phyloP scores from a whole-genome alignment of 768 basidiomycete genomes.

The Trametes elegans region DNA sequence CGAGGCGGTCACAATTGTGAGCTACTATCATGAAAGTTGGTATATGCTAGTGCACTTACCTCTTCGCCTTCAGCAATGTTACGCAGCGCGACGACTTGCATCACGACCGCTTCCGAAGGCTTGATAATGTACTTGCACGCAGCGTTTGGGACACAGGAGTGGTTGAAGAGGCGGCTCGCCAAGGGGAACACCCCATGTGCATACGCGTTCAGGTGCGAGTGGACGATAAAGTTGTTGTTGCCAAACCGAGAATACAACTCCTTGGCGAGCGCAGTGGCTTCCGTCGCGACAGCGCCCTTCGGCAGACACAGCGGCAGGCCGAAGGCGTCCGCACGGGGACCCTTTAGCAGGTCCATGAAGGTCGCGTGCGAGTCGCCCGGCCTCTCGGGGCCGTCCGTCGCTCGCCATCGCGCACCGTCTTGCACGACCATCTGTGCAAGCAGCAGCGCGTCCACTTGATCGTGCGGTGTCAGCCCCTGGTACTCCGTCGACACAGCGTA shows the following conservation, averaged over 20 bases:
- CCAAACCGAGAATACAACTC: constrained; percentile 59
- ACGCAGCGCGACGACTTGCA: constrained; percentile 66
- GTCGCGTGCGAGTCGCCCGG: background rate
- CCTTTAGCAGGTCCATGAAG: constrained; percentile 28
- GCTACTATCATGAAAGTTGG: background rate
- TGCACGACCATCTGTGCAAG: constrained; percentile 64
- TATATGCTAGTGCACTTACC: constrained; percentile 37
- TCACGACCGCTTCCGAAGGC: constrained; percentile 37
- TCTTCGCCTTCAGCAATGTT: constrained; percentile 61
- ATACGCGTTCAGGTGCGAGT: constrained; percentile 66
- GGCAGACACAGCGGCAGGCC: constrained; percentile 18
- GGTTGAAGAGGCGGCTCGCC: constrained; percentile 81
- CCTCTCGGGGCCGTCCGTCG: background rate
- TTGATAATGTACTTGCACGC: constrained; percentile 55
- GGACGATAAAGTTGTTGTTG: constrained; percentile 81
- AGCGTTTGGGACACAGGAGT: constrained; percentile 77
- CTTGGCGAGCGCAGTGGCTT: background rate
- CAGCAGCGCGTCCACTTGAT: constrained; percentile 60
- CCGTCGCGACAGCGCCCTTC: background rate
- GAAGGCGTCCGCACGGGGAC: constrained; percentile 4
- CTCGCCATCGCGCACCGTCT: background rate
- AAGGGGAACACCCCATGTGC: constrained; percentile 76
- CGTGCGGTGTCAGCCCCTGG: constrained; percentile 48
- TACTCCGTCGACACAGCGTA: constrained; percentile 47
- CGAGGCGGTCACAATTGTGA: background rate